phyloP scores from a whole-genome alignment of 306 rosid genomes.

The Fragaria vesca region DNA sequence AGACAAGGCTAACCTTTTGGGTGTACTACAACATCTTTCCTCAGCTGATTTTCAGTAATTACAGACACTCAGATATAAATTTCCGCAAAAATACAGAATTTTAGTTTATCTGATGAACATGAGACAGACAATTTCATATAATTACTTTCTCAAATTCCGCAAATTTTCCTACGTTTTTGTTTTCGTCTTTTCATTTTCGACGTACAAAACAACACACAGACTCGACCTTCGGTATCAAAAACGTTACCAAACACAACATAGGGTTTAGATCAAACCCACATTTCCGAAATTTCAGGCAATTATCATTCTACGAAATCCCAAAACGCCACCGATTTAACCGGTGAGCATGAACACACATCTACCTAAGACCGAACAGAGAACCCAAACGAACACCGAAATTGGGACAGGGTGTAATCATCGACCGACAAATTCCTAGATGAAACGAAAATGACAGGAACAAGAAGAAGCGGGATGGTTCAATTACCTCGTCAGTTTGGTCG shows the following conservation, averaged over 20 bases:
- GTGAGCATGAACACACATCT: not conserved
- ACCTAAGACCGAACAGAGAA: not conserved
- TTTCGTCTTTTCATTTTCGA: not conserved
- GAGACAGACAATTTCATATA: not conserved
- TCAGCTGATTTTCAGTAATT: not conserved
- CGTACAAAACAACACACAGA: not conserved
- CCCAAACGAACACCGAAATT: not conserved
- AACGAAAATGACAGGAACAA: constrained; percentile 1
- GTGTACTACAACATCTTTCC: not conserved
- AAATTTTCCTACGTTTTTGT: not conserved
- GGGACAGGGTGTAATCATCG: not conserved
- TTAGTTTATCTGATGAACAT: not conserved
- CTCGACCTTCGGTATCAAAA: not conserved
- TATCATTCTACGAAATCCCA: not conserved
- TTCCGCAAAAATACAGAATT: not conserved
- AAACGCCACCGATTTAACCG: not conserved
- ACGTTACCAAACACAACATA: not conserved
- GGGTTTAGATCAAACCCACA: not conserved
- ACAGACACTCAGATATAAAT: not conserved
- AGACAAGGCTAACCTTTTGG: not conserved
- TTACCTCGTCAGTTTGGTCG: not conserved
- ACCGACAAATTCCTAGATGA: not conserved
- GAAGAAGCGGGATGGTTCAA: not conserved
- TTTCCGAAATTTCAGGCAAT: not conserved
- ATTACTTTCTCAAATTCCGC: not conserved